Percentiles rank a stretch among this genome's conserved stretches.
Evolutionary conservation across 768 basidiomycete genomes (phyloP).

Genomic region (Saitozyma sp.): DNA sequence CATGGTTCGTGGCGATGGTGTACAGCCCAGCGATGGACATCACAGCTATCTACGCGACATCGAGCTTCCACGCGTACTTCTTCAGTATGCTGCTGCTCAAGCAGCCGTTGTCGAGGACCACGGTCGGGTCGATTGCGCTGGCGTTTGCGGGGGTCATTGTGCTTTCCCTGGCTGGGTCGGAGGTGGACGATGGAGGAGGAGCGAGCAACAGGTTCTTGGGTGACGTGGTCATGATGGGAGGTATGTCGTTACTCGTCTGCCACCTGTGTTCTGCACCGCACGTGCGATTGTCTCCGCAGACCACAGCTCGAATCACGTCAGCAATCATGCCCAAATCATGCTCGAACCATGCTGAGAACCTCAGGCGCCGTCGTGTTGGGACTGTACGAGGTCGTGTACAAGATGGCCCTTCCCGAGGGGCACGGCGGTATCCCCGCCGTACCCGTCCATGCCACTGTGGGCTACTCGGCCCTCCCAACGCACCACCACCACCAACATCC

Average conservation of each 20-base stretch:
- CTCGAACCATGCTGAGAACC: neutral
- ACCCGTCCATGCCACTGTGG: neutral
- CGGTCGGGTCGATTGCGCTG: conserved; percentile 69
- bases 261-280: no score
- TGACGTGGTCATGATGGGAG: conserved; percentile 49
- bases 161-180: conserved; percentile 69
- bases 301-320: neutral
- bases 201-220: conserved; percentile 52
- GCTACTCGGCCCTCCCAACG: conserved; percentile 23
- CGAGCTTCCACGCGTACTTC: conserved; percentile 87
- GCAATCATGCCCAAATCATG: no score
- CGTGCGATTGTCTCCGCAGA: neutral
- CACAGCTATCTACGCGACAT: conserved; percentile 80
- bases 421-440: conserved; percentile 27
- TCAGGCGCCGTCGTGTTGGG: conserved; percentile 47
- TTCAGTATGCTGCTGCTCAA: conserved; percentile 62
- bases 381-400: conserved; percentile 53
- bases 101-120: conserved; percentile 67
- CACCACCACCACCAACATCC: conserved; percentile 1
- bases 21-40: conserved; percentile 71
- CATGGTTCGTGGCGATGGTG: conserved; percentile 38
- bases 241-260: conserved; percentile 16
- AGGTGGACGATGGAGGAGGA: conserved; percentile 9
- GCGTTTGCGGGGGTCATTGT: conserved; percentile 77
- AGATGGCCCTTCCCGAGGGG: conserved; percentile 47